Base-by-base conservation (phyloP, 2,329 filamentous ascomycete genomes). In the Akanthomyces muscarius region DNA sequence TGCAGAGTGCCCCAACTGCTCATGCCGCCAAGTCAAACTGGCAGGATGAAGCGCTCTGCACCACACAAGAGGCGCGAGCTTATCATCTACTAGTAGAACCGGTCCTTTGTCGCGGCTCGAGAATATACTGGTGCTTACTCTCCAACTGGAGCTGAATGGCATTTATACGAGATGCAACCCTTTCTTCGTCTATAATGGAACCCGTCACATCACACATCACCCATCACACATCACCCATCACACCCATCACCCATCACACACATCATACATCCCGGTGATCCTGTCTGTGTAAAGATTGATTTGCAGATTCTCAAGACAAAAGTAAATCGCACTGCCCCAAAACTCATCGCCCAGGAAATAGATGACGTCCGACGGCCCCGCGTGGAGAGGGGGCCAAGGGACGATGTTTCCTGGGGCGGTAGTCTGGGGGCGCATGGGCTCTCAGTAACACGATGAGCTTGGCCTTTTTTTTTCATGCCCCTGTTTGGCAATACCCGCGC, bases 1-100 rank as follows among this genome's bases (percentile, higher is more conserved):
- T 38, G 33, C 33, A 3, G 6, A 30, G 28, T 6, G 28, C 4
- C 28, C 4, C 28, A 30, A 6, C 28, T 30, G 28, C 28, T 30
- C 28, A 30, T 30, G 28, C 28, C n/a, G 47, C 47, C 47, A 50
- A 50, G 47, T 50, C 47, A 13, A 30, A 10, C 23, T 56, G 41
- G 54, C 54, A 47, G 54, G 54, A 57, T 57, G 54, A 57, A 47
- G 54, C 54, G 54, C 54, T 25, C 38, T 30, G 18, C 25, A 44
- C 41, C 23, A 55, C 53, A 28, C 33, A 55, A 18, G 44, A 30
- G 53, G 16, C 10, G 23, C 53, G 53, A 18, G 28, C 45, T 25
- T 13, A 48, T 52, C 48, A 25, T 25, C 21, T 23, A 21, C 21
- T 21, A 10, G 30, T 30, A 36, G 33, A 36, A 11, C 33, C 10